A percentile compares a stretch with the other conserved stretches of the same genome.
Evolutionary conservation across 2,329 filamentous ascomycete species (phyloP).

Genomic region (Epichloe typhina): DNA sequence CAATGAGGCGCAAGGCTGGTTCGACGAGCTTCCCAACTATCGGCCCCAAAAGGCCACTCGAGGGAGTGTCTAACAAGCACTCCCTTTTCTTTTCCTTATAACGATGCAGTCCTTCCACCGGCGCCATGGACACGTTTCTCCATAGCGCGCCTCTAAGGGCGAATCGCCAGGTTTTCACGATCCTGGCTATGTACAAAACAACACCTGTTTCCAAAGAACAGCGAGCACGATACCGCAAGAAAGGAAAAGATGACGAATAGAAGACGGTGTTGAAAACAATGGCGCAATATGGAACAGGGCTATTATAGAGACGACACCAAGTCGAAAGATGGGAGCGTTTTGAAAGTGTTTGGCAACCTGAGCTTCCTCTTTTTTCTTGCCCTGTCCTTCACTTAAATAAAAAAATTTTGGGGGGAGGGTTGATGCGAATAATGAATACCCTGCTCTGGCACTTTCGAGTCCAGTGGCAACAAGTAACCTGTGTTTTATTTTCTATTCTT

Average conservation of each 20-base stretch:
- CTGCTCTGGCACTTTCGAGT: slow-evolving; percentile 4
- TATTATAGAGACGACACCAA: background rate
- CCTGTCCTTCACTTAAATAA: background rate
- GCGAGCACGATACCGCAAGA: background rate
- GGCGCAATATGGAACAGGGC: slow-evolving; percentile 1
- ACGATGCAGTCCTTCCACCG: background rate
- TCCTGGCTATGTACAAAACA: slow-evolving; percentile 4
- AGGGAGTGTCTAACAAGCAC: slow-evolving; percentile 7
- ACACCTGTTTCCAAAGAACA: background rate
- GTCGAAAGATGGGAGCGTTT: background rate
- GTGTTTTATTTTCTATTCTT: background rate
- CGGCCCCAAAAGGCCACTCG: slow-evolving; percentile 45
- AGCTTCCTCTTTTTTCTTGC: background rate
- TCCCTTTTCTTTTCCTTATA: background rate
- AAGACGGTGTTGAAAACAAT: background rate
- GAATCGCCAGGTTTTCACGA: background rate
- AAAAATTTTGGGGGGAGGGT: background rate
- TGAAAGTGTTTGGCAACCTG: background rate
- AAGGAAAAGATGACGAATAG: background rate
- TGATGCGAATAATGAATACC: slow-evolving; percentile 3
- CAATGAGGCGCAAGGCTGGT: slow-evolving; percentile 64
- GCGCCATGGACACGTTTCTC: background rate
- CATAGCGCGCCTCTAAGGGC: background rate
- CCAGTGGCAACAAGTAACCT: background rate
- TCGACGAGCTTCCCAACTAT: slow-evolving; percentile 77